A percentile compares a stretch with the other conserved stretches of the same genome.
These are phyloP conservation scores for Chrysopogon serrulatus DNA, from an alignment of 176 grass and related monocot genomes.

Conservation along the genomic window DNA sequence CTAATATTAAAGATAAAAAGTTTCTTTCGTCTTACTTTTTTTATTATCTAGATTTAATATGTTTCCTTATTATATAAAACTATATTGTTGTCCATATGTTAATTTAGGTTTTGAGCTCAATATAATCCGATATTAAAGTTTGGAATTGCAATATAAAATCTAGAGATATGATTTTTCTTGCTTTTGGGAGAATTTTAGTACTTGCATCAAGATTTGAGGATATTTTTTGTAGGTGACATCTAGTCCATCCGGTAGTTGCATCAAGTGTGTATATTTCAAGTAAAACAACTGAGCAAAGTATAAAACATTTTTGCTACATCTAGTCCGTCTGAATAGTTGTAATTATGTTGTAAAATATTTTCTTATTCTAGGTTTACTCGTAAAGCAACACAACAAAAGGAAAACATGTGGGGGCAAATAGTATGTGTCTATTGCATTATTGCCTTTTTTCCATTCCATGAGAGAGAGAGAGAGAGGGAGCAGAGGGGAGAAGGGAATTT, in stretches of 20 bases:
- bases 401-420: background rate
- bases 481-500: conserved; percentile 5
- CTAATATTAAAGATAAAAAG: too few relatives aligned
- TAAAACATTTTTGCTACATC: background rate
- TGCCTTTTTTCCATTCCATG: background rate
- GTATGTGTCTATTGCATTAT: conserved; percentile 17
- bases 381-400: conserved; percentile 1
- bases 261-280: background rate
- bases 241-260: too few relatives aligned
- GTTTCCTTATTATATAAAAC: too few relatives aligned
- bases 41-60: too few relatives aligned
- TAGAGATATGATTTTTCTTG: too few relatives aligned
- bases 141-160: too few relatives aligned
- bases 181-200: too few relatives aligned
- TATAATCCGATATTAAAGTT: too few relatives aligned
- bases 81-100: too few relatives aligned
- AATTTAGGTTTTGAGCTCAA: too few relatives aligned
- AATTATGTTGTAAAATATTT: background rate
- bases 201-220: background rate
- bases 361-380: background rate
- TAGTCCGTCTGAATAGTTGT: background rate
- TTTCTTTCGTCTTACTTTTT: too few relatives aligned
- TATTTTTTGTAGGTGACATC: too few relatives aligned
- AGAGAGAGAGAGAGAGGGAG: background rate
- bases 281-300: background rate